Evolutionary conservation across 1,284 basidiomycete genomes (phyloP).

Genomic region (Pseudozyma tsukubaensis): DNA sequence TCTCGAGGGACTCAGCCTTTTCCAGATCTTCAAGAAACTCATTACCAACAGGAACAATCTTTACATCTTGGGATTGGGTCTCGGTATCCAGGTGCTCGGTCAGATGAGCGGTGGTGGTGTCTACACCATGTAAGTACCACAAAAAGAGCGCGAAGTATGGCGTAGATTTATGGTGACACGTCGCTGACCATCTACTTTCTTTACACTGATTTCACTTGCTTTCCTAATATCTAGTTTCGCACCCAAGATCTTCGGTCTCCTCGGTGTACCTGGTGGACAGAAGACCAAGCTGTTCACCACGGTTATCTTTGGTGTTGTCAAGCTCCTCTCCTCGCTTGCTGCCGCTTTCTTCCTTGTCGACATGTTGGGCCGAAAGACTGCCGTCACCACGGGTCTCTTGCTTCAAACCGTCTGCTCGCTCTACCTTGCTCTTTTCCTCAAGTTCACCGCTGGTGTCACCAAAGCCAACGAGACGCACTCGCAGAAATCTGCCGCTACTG

Average conservation of each 20-base stretch:
- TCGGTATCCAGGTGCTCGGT: slow-evolving; percentile 57
- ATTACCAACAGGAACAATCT: slow-evolving; percentile 48
- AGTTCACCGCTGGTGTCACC: slow-evolving; percentile 35
- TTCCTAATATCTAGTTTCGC: slow-evolving; percentile 22
- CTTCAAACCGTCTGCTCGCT: slow-evolving; percentile 44
- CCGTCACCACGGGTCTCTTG: slow-evolving; percentile 44
- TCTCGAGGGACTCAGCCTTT: slow-evolving; percentile 33
- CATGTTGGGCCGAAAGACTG: slow-evolving; percentile 48
- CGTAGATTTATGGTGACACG: no score
- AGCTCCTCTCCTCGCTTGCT: slow-evolving; percentile 53
- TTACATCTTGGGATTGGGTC: slow-evolving; percentile 46
- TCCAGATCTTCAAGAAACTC: slow-evolving; percentile 47
- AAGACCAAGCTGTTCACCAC: slow-evolving; percentile 50
- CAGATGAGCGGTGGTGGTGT: slow-evolving; percentile 53
- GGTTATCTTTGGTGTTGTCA: slow-evolving; percentile 55
- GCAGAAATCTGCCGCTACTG: slow-evolving; percentile 38
- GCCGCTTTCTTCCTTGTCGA: slow-evolving; percentile 57
- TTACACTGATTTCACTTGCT: not conserved
- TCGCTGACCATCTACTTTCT: not conserved
- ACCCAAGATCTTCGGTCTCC: slow-evolving; percentile 49
- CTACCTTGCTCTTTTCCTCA: slow-evolving; percentile 54
- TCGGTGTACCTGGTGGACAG: slow-evolving; percentile 45
- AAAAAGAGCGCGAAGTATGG: no score
- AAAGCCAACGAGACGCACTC: slow-evolving; percentile 43
- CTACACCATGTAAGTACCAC: slow-evolving; percentile 28